Conservation (phyloP, 805 yeast genomes). For the Teunomyces kruisii region DNA sequence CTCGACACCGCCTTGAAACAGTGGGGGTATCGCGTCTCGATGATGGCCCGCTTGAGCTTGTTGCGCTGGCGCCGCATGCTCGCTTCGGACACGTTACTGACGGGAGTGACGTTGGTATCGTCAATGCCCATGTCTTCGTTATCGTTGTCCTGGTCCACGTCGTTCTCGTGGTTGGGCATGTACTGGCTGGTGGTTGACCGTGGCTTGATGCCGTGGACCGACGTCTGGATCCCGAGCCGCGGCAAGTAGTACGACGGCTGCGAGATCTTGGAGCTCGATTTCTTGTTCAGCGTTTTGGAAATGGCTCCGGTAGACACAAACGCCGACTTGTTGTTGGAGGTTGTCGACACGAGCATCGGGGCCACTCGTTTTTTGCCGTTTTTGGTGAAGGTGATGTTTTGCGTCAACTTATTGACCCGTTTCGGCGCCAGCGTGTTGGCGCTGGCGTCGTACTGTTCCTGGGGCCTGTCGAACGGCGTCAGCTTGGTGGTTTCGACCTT, state of each 20-base stretch:
- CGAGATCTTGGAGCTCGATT: conserved; percentile 36
- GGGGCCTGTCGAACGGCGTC: background rate
- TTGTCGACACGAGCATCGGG: conserved; percentile 60
- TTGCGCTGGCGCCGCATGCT: conserved; percentile 34
- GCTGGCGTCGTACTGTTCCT: background rate
- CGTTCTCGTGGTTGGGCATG: conserved; percentile 13
- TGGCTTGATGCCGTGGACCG: conserved; percentile 55
- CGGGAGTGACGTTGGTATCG: conserved; percentile 12
- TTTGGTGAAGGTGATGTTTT: conserved; percentile 64
- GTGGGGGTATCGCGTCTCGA: conserved; percentile 36
- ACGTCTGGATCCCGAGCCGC: conserved; percentile 59
- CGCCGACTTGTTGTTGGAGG: conserved; percentile 22
- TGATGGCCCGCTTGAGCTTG: conserved; percentile 26
- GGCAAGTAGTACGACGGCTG: conserved; percentile 55
- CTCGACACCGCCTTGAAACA: conserved; percentile 35
- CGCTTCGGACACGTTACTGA: conserved; percentile 21
- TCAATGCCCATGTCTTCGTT: conserved; percentile 49
- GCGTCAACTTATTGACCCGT: conserved; percentile 14
- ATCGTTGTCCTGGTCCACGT: conserved; percentile 44
- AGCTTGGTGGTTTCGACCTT: background rate
- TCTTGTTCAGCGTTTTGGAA: too few species aligned
- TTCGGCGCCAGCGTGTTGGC: background rate
- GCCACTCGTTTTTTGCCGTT: conserved; percentile 76
- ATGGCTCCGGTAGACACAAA: conserved; percentile 12
- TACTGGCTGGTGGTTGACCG: conserved; percentile 11